These are phyloP conservation scores for Guillardia theta DNA, from an alignment of 78 protist species.

Conservation along the genomic window DNA sequence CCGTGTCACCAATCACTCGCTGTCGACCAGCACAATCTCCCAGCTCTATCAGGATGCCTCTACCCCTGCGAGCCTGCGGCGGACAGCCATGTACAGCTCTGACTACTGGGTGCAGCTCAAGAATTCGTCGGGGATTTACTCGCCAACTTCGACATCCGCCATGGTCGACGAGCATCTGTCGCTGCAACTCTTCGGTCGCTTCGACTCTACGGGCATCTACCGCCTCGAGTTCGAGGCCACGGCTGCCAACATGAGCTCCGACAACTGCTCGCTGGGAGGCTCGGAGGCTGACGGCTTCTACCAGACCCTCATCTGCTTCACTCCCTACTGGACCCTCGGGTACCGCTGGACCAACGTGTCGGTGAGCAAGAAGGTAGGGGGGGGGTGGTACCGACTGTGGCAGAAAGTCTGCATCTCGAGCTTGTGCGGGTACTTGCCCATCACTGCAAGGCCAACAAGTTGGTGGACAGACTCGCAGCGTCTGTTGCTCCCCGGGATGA, in stretches of 20 bases:
- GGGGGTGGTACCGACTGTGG: not conserved
- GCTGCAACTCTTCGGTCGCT: not conserved
- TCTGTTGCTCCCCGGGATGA: not conserved
- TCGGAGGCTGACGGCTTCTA: not conserved
- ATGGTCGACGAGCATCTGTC: not conserved
- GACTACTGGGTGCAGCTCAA: too few relatives aligned
- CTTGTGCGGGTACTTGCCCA: not conserved
- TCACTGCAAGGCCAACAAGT: not conserved
- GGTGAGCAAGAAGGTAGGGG: not conserved
- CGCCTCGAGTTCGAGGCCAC: not conserved
- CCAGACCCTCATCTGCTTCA: not conserved
- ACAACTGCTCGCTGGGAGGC: not conserved
- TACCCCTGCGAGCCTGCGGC: not conserved
- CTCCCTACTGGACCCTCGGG: not conserved
- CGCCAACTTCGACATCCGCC: too few relatives aligned
- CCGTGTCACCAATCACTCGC: not conserved
- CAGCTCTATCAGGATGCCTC: not conserved
- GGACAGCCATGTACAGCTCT: too few relatives aligned
- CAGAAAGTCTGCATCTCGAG: not conserved
- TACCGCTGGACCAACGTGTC: not conserved
- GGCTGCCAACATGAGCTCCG: not conserved
- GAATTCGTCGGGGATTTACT: too few relatives aligned
- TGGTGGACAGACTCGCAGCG: not conserved
- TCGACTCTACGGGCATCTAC: not conserved
- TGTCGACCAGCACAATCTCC: not conserved